phyloP scores from a whole-genome alignment of 306 rosid species.

The Echinosophora koreensis region DNA sequence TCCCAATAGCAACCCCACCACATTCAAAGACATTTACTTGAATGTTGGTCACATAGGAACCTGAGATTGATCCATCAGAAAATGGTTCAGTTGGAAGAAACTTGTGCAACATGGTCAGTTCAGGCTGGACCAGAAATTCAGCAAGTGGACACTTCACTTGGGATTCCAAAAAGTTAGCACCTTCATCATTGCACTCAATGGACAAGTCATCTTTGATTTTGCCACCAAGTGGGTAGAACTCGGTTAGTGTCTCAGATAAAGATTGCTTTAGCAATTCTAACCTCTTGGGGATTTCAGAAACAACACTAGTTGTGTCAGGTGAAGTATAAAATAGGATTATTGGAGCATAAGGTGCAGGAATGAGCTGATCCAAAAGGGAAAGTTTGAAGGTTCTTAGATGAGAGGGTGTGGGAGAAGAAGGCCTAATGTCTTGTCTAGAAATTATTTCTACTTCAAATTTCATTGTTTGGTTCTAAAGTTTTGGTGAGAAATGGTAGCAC shows the following conservation, averaged over 20 bases:
- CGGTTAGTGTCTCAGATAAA: conserved; percentile 54
- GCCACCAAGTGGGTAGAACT: conserved; percentile 65
- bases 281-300: conserved; percentile 21
- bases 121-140: conserved; percentile 41
- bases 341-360: conserved; percentile 44
- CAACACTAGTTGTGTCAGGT: background rate
- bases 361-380: conserved; percentile 53
- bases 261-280: conserved; percentile 53
- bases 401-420: conserved; percentile 54
- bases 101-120: background rate
- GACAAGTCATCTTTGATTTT: conserved; percentile 41
- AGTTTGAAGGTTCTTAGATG: conserved; percentile 45
- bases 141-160: conserved; percentile 37
- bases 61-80: conserved; percentile 24
- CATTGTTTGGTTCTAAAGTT: background rate
- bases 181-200: conserved; percentile 61
- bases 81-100: conserved; percentile 44
- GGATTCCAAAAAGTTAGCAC: conserved; percentile 47
- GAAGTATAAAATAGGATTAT: conserved; percentile 37
- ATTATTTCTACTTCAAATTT: conserved; percentile 38
- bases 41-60: conserved; percentile 44
- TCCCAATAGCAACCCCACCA: conserved; percentile 63
- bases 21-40: conserved; percentile 60
- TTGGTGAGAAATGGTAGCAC: background rate
- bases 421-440: conserved; percentile 52